Evolutionary conservation across 2,329 filamentous ascomycete genomes (phyloP), one percentile per base, ranked within the genome.

Genomic region (Talaromyces sp.): DNA sequence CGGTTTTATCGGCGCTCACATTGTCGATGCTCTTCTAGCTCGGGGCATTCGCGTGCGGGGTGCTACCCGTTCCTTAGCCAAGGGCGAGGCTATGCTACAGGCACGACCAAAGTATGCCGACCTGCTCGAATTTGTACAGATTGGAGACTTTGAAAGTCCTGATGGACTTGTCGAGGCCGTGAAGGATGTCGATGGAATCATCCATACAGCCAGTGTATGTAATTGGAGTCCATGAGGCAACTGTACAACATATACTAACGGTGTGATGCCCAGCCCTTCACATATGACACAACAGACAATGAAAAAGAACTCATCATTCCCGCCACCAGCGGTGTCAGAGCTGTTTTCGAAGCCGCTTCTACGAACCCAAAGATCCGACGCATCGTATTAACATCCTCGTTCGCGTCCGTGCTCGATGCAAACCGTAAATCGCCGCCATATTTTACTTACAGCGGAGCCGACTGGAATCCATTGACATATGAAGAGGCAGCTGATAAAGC

Each of bases 291-390:
- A 8, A 36, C 11, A 29, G 63, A 67, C 29, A 65, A 61, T 34
- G 65, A 67, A 25, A 63, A 63, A 40, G 63, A 67, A 13, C 36
- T 67, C 34, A 61, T 67, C 11, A 31, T 58, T 3, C 63, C 65
- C 27, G 65, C 65, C 3, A 65, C 65, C 5, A 62, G 63, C 11
- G 58, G 65, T 11, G 58, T 62, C 1, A 63, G 25, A 34, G 38
- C 63, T 45, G 31, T 67, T 3, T 38, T 65, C 27, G 58, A 58
- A 19, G 84, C 86, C 72, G 84, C 86, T 72, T 82, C 83, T 70
- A 59, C 29, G 25, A 60, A 47, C 13, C 47, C 58, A 2, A 60
- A 63, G n/a, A 29, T 67, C 15, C 27, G 10, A 17, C 49, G 63
- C 2, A 36, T 67, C 22, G 65, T 67, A 27, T 25, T 67, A 2